Percentiles rank a stretch among this genome's conserved stretches.
phyloP scores from a whole-genome alignment of 441 rosid genomes.

The Theobroma grandiflorum region DNA sequence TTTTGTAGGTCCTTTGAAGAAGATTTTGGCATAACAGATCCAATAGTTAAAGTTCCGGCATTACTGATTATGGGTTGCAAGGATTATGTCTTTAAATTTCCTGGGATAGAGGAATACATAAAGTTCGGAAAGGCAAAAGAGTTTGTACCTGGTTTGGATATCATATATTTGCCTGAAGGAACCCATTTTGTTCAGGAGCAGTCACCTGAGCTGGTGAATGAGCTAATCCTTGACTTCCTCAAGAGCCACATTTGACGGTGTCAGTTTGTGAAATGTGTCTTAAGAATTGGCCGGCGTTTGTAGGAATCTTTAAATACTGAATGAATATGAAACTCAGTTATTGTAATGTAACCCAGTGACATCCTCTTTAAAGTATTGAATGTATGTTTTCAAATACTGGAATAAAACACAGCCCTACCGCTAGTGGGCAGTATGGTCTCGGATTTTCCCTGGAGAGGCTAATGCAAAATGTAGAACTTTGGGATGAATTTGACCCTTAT shows the following conservation, averaged over 20 bases:
- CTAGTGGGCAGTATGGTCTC: too few relatives aligned
- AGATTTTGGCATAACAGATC: conserved; percentile 34
- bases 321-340: neutral
- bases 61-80: conserved; percentile 58
- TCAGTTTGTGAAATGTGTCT: neutral
- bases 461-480: too few relatives aligned
- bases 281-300: neutral
- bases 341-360: neutral
- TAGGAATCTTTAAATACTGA: neutral
- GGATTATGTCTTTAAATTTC: conserved; percentile 57
- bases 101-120: conserved; percentile 52
- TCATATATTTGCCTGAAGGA: conserved; percentile 52
- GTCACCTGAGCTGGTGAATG: conserved; percentile 57
- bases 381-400: neutral
- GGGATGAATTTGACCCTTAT: too few relatives aligned
- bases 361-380: neutral
- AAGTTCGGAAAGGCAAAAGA: conserved; percentile 48
- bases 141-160: conserved; percentile 55
- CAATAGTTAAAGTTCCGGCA: conserved; percentile 44
- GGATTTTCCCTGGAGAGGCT: too few relatives aligned
- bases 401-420: too few relatives aligned
- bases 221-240: conserved; percentile 56
- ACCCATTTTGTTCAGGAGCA: conserved; percentile 71
- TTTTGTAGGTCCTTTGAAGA: conserved; percentile 42
- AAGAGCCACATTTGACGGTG: conserved; percentile 36